Base-by-base conservation (phyloP, 768 basidiomycete species). In the Agaricus bisporus region DNA sequence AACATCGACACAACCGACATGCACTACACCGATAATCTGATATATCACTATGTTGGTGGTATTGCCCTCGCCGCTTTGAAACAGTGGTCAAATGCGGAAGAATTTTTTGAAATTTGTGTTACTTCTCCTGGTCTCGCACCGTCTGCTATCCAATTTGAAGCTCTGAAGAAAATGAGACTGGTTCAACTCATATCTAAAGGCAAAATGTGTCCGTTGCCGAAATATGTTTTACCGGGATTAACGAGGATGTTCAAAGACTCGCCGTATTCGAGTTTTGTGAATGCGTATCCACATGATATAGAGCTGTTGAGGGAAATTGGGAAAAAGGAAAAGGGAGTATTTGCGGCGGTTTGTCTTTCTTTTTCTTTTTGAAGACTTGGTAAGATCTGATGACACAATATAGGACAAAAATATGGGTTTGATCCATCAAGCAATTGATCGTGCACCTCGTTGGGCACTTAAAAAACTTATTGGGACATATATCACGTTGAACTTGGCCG, bases 21-120 rank as follows among this genome's bases (percentile, higher is more conserved):
- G 50, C 68, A 66, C 29, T 92, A 91, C 69, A 83, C 79, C 58
- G 92, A 94, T 66, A 86, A 86, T 61, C 75, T 95, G 20, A 68
- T 79, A n/a, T 93, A 93, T 64, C 89, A 94, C 71, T 92, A 93
- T 65, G 71, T 81, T 2, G 91, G 86, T 3, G 92, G 90, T 1
- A 72, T 88, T n/a, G 78, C 77, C 0, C 73, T 86, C 1, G 78
- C 79, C 0, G 81, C 81, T 0, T 71, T 89, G 41, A 82, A 83
- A 60, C 72, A 73, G 15, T 93, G 85, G 82, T 60, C 70, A 2
- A 76, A 83, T 8, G 88, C 92, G 0, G 81, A 83, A 54, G 86
- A 90, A 51, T 83, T 79, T 57, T 85, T 94, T 47, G 92, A 95
- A 68, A 86, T 87, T 25, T 86, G 85, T 55, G 83, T 84, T 20